A percentile compares a stretch with the other conserved stretches of the same genome.
Evolutionary conservation across 176 grass and related monocot species (phyloP).

Genomic region (Paspalum vaginatum): DNA sequence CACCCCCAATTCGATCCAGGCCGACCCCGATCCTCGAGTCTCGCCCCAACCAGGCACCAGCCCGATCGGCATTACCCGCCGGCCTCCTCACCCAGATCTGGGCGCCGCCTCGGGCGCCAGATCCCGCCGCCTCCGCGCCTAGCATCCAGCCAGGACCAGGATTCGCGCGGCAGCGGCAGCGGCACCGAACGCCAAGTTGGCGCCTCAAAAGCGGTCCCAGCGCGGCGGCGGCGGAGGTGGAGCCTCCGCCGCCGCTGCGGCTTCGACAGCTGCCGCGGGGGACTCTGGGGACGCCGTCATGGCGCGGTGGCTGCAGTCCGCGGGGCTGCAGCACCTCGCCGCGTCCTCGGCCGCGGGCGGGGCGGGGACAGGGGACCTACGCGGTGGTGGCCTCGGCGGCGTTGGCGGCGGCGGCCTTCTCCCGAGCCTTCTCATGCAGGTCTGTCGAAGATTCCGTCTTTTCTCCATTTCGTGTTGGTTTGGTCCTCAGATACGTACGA

Average conservation of each 20-base stretch:
- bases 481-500: not conserved
- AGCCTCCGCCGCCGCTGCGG: slow-evolving; percentile 30
- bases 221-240: slow-evolving; percentile 60
- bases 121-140: slow-evolving; percentile 19
- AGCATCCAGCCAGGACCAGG: not conserved
- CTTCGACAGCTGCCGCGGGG: slow-evolving; percentile 39
- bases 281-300: slow-evolving; percentile 76
- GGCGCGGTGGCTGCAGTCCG: slow-evolving; percentile 83
- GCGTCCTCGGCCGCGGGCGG: slow-evolving; percentile 42
- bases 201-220: slow-evolving; percentile 78
- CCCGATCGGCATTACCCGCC: slow-evolving; percentile 33
- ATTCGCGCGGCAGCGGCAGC: not conserved
- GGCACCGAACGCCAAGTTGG: slow-evolving; percentile 45
- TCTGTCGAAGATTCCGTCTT: not conserved
- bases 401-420: slow-evolving; percentile 39
- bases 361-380: slow-evolving; percentile 31
- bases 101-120: slow-evolving; percentile 18
- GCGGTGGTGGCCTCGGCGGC: slow-evolving; percentile 8
- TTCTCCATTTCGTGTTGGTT: not conserved
- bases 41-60: not conserved
- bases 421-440: slow-evolving; percentile 79
- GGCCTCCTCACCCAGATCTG: slow-evolving; percentile 31
- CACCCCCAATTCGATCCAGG: slow-evolving; percentile 13
- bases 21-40: not conserved
- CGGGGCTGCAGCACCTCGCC: slow-evolving; percentile 71